Evolutionary conservation across 495 filamentous ascomycete species (phyloP).

Genomic region (Durotheca rogersii): DNA sequence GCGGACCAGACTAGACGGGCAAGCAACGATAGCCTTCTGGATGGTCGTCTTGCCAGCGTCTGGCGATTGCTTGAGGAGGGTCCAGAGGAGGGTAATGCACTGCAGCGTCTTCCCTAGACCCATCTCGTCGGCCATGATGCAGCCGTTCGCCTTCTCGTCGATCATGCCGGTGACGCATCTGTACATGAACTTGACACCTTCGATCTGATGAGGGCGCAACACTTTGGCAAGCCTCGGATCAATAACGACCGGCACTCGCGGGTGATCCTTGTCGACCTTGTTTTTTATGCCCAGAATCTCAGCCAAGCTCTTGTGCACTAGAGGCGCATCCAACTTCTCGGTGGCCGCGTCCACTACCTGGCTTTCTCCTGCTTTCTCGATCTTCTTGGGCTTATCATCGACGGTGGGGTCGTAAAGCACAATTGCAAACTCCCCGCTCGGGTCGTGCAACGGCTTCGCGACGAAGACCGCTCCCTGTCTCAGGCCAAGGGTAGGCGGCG

Average conservation of each 20-base stretch:
- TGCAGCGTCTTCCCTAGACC: slow-evolving; percentile 90
- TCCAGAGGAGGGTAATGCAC: slow-evolving; percentile 81
- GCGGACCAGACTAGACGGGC: slow-evolving; percentile 90
- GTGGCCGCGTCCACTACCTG: slow-evolving; percentile 52
- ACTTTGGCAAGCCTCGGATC: slow-evolving; percentile 91
- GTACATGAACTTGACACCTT: slow-evolving; percentile 98
- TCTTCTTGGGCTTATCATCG: slow-evolving; percentile 71
- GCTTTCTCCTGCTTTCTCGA: slow-evolving; percentile 51
- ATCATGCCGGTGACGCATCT: slow-evolving; percentile 89
- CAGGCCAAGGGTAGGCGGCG: slow-evolving; percentile 84
- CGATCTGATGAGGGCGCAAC: slow-evolving; percentile 93
- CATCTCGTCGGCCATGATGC: slow-evolving; percentile 99
- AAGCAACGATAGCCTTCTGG: slow-evolving; percentile 98
- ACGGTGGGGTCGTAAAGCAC: slow-evolving; percentile 94
- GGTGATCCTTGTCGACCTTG: slow-evolving; percentile 72
- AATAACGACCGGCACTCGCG: slow-evolving; percentile 94
- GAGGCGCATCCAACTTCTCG: slow-evolving; percentile 70
- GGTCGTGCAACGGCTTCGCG: slow-evolving; percentile 90
- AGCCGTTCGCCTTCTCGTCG: slow-evolving; percentile 90
- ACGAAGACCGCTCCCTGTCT: slow-evolving; percentile 81
- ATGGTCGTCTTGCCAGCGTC: slow-evolving; percentile 92
- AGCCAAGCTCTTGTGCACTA: slow-evolving; percentile 90
- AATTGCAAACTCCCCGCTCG: slow-evolving; percentile 93
- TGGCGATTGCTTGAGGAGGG: slow-evolving; percentile 89
- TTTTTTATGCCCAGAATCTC: slow-evolving; percentile 97